Evolutionary conservation across 768 basidiomycete species (phyloP).

Genomic region (Coprinellus micaceus): DNA sequence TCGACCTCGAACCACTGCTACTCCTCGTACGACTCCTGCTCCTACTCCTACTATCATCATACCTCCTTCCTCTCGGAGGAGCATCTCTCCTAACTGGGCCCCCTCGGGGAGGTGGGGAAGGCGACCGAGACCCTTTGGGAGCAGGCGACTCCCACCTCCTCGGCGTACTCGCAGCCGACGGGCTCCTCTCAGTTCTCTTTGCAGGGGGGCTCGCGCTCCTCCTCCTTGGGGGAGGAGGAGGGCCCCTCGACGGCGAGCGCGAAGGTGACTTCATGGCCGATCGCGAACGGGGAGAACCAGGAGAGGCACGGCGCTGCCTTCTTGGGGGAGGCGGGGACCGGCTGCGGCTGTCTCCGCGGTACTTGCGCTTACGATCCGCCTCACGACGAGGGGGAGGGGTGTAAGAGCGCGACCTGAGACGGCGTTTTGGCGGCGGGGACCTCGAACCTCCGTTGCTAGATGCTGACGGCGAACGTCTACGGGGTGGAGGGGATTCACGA

Average conservation of each 20-base stretch:
- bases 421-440: conserved; percentile 34
- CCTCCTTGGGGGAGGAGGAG: neutral
- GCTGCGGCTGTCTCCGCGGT: conserved; percentile 51
- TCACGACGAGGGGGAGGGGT: conserved; percentile 50
- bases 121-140: conserved; percentile 3
- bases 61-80: conserved; percentile 38
- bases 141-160: too few species aligned
- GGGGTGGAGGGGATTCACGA: conserved; percentile 3
- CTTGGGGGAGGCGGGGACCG: conserved; percentile 39
- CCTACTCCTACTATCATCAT: conserved; percentile 24
- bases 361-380: conserved; percentile 14
- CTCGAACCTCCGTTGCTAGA: conserved; percentile 29
- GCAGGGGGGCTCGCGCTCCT: neutral
- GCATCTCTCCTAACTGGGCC: conserved; percentile 38
- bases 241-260: neutral
- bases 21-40: conserved; percentile 21
- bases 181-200: neutral
- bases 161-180: neutral
- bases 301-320: conserved; percentile 39
- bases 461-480: conserved; percentile 7
- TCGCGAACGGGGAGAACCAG: conserved; percentile 27
- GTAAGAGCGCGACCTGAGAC: conserved; percentile 44
- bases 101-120: conserved; percentile 30
- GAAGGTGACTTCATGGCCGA: conserved; percentile 15
- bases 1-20: conserved; percentile 23